These are phyloP conservation scores for Colletotrichum noveboracense DNA, from an alignment of 2,329 filamentous ascomycete genomes.

Conservation along the genomic window DNA sequence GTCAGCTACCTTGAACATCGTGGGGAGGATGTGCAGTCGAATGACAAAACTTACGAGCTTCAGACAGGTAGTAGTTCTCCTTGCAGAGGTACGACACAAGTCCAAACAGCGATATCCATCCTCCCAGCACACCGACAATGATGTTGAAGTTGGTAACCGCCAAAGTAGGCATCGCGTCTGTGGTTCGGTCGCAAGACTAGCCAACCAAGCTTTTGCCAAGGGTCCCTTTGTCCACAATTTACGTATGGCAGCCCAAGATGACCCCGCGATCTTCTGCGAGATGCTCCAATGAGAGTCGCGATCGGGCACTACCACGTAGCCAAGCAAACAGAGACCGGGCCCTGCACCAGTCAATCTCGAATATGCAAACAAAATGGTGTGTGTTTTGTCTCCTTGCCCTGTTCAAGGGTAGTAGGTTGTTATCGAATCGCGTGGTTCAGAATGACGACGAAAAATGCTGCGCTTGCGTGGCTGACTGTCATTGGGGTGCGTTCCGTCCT, in stretches of 20 bases:
- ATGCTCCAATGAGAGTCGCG: constrained; percentile 1
- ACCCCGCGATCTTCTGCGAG: not conserved
- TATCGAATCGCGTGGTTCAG: constrained; percentile 48
- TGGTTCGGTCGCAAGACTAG: not conserved
- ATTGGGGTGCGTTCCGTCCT: constrained; percentile 1
- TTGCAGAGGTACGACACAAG: constrained; percentile 89
- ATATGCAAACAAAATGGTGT: not conserved
- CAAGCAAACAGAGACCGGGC: not conserved
- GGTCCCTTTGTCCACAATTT: not conserved
- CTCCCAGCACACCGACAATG: constrained; percentile 78
- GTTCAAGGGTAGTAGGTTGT: constrained; percentile 29
- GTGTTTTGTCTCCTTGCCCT: not conserved
- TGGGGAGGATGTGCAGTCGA: not conserved
- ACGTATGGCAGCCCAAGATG: not conserved
- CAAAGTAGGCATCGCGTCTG: constrained; percentile 43
- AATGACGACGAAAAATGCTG: not conserved
- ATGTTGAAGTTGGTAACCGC: constrained; percentile 71
- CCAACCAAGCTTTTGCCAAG: constrained; percentile 20
- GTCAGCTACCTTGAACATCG: not conserved
- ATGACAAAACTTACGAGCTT: constrained; percentile 70
- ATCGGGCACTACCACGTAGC: not conserved
- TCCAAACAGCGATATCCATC: constrained; percentile 89
- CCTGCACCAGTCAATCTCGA: not conserved
- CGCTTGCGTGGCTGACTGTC: constrained; percentile 12
- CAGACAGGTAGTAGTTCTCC: constrained; percentile 88